phyloP scores from a whole-genome alignment of 164 flowering plant species.

The Aristolochia contorta region DNA sequence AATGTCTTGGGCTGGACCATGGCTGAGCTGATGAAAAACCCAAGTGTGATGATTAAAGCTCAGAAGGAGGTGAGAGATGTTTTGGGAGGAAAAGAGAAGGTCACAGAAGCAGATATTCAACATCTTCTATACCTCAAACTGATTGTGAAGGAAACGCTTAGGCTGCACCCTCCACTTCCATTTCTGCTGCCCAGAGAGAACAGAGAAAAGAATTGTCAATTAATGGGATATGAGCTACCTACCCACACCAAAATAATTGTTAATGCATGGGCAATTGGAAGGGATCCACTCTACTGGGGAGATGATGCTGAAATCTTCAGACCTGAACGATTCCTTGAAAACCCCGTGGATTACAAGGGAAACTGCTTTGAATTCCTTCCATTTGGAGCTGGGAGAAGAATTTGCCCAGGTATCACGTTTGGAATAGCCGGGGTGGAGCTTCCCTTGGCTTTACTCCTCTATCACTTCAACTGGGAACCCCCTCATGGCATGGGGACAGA shows the following conservation, averaged over 20 bases:
- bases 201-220: conserved; percentile 10
- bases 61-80: conserved; percentile 15
- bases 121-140: conserved; percentile 20
- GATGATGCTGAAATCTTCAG: conserved; percentile 16
- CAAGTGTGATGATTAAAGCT: conserved; percentile 8
- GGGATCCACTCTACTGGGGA: conserved; percentile 20
- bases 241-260: conserved; percentile 16
- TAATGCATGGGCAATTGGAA: conserved; percentile 24
- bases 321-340: conserved; percentile 22
- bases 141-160: conserved; percentile 21
- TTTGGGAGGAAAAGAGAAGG: conserved; percentile 13
- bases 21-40: conserved; percentile 19
- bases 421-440: conserved; percentile 16
- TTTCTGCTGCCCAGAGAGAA: conserved; percentile 22
- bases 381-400: conserved; percentile 27
- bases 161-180: conserved; percentile 29
- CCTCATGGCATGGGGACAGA: conserved; percentile 2
- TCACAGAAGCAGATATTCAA: conserved; percentile 18
- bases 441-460: conserved; percentile 17
- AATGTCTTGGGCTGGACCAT: conserved; percentile 29
- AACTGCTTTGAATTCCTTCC: conserved; percentile 25
- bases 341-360: conserved; percentile 18
- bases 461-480: conserved; percentile 24
- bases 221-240: conserved; percentile 19
- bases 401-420: conserved; percentile 20